Base-by-base conservation (phyloP, 108 stramenopile species). In the Nitzschia putrida region DNA sequence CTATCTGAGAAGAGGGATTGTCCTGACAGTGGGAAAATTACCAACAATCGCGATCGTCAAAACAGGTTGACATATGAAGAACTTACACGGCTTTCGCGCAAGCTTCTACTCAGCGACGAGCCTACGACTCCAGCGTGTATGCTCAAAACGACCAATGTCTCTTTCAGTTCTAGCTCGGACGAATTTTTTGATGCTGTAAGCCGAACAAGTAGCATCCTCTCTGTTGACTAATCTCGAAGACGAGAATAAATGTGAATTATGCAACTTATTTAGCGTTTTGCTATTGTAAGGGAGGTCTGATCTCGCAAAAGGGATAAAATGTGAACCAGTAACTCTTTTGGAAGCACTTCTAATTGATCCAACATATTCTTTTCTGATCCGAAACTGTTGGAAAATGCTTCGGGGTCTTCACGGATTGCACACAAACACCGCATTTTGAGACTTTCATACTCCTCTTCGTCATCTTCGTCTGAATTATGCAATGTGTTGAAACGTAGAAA, bases 391-490 rank as follows among this genome's bases (percentile, higher is more conserved):
- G 59, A 64, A 34, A 77, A 77, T 12, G 0, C 42, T 20, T 58
- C 40, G 49, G 49, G 66, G 51, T 71, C 57, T 6, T 70, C 45
- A 6, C 47, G 20, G 25, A 77, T 70, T 26, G 66, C 69, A 22
- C 49, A 34, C 0, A 57, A n/a, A 45, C 76, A 77, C 22, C 76
- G 63, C 7, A 42, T 42, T 18, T 71, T 50, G 40, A 77, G 39
- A 41, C 63, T 69, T 7, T 54, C 64, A 22, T 34, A 34, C 29
- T 34, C 29, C 1, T 3, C 29, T 4, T 4, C 4, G 29, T 34
- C 29, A 34, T 4, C 29, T 34, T 40, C 25, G 13, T 24, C 54
- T 22, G 18, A 10, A 11, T 56, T 13, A 25, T 65, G 58, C 4
- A 40, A 39, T 21, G 59, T 9, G 21, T 66, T 55, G 20, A 68